Base-by-base conservation (phyloP, 148 eudicot species). In the Vaccinium macrocarpon region DNA sequence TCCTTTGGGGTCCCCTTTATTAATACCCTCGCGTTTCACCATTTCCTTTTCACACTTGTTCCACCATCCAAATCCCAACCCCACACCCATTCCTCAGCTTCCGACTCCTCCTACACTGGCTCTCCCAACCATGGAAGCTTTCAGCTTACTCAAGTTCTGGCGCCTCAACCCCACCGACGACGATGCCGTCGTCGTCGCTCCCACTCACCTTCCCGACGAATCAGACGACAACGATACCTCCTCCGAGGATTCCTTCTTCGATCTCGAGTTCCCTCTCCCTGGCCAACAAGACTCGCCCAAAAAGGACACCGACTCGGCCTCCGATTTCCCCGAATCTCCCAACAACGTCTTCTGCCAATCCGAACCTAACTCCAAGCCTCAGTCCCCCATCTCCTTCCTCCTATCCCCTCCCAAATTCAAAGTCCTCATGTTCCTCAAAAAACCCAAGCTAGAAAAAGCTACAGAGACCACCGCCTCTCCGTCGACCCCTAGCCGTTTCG, bases 101-200 rank as follows among this genome's bases (percentile, higher is more conserved):
- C 42, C 18, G 13, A 0, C 10, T 8, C 52, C 52, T 6, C 38
- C 78, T 7, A 75, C 62, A 51, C 83, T 82, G 72, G 78, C 86
- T 74, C 56, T 59, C 32, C 68, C 76, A 9, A 76, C 82, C 78
- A 94, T 93, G 95, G 92, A 91, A 76, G 80, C 89, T 6, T 76
- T 92, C 15, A 85, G 90, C 49, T 18, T 92, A 2, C 90, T 93
- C 71, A 93, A 93, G 79, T 92, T 93, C 91, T 91, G 98, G 98
- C 88, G 90, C 84, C 7, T 29, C 18, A 68, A 27, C 73, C 38
- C 73, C 73, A 4, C 18, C 8, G 73, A 68, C 73, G 18, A 15
- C 73, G 38, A 27, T 8, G 4, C 12, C 73, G 18, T 2, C 18
- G 18, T 7, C 42, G 27, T 21, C 68, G 29, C 27, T 3, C 68